These are phyloP conservation scores for Termitomyces bulborhizus DNA, from an alignment of 768 basidiomycete genomes.

Conservation along the genomic window DNA sequence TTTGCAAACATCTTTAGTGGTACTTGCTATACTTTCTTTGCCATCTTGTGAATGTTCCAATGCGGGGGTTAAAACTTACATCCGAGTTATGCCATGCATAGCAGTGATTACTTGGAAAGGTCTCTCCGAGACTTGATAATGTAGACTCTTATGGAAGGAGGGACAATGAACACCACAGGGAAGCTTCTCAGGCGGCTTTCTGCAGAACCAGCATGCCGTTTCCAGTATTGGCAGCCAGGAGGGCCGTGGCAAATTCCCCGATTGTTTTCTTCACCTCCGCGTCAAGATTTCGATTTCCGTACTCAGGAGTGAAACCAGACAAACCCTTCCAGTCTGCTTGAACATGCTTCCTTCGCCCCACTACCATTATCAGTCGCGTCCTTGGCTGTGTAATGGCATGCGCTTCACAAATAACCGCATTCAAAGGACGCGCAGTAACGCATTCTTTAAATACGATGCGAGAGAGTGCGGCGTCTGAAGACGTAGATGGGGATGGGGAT, in stretches of 20 bases:
- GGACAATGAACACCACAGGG: no score
- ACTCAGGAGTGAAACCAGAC: slow-evolving; percentile 19
- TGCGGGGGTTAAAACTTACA: no score
- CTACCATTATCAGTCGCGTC: slow-evolving; percentile 52
- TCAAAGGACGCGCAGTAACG: slow-evolving; percentile 52
- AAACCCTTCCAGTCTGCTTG: slow-evolving; percentile 65
- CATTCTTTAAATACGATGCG: slow-evolving; percentile 60
- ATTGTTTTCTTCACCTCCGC: slow-evolving; percentile 52
- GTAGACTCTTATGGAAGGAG: no score
- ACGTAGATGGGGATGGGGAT: not conserved
- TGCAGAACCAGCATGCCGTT: not conserved
- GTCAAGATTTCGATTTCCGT: slow-evolving; percentile 30
- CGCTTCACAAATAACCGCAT: slow-evolving; percentile 47
- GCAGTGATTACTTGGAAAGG: no score
- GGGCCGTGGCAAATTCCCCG: not conserved
- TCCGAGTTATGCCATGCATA: no score
- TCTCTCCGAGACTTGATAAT: no score
- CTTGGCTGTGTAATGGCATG: not conserved
- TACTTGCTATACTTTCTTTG: no score
- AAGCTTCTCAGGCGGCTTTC: not conserved
- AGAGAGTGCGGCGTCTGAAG: slow-evolving; percentile 27
- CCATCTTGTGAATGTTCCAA: no score
- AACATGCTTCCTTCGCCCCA: slow-evolving; percentile 66
- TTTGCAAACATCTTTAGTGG: no score
- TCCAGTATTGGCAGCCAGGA: not conserved